These are phyloP conservation scores for Lanmaoa rubissima DNA, from an alignment of 768 basidiomycete species.

Conservation along the genomic window DNA sequence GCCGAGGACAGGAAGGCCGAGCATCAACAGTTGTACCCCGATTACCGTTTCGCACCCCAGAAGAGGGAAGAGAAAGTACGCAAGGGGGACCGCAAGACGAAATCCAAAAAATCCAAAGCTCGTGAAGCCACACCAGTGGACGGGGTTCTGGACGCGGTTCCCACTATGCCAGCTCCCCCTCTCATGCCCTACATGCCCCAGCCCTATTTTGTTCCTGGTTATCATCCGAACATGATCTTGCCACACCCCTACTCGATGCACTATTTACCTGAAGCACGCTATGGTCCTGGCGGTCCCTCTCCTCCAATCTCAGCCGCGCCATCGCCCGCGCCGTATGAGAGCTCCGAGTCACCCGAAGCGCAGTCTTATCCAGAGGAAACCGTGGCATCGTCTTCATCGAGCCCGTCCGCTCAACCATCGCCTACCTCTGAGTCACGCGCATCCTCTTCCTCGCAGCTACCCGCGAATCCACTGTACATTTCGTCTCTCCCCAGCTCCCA, in stretches of 20 bases:
- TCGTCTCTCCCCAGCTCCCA: slow-evolving; percentile 13
- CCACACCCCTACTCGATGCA: slow-evolving; percentile 23
- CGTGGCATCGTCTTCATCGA: slow-evolving; percentile 15
- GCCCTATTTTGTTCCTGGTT: background rate
- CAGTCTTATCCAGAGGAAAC: slow-evolving; percentile 9
- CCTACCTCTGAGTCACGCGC: slow-evolving; percentile 15
- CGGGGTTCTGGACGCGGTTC: background rate
- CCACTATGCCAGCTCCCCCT: background rate
- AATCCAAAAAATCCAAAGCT: slow-evolving; percentile 24
- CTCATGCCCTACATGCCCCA: background rate
- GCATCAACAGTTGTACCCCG: slow-evolving; percentile 51
- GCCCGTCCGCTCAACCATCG: slow-evolving; percentile 6
- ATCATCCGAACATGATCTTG: slow-evolving; percentile 9
- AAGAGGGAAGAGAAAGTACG: slow-evolving; percentile 52
- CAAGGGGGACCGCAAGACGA: slow-evolving; percentile 36
- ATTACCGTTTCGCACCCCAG: slow-evolving; percentile 56
- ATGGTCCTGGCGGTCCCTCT: slow-evolving; percentile 44
- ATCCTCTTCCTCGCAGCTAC: slow-evolving; percentile 16
- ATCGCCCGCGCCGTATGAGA: slow-evolving; percentile 37
- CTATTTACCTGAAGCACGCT: slow-evolving; percentile 25
- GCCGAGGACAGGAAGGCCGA: slow-evolving; percentile 53
- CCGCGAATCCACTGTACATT: background rate
- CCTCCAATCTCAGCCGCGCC: slow-evolving; percentile 52
- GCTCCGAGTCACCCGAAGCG: slow-evolving; percentile 13
- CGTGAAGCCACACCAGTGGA: slow-evolving; percentile 17